Conservation (phyloP, 257 asterid genomes). For the Linaria vulgaris region DNA sequence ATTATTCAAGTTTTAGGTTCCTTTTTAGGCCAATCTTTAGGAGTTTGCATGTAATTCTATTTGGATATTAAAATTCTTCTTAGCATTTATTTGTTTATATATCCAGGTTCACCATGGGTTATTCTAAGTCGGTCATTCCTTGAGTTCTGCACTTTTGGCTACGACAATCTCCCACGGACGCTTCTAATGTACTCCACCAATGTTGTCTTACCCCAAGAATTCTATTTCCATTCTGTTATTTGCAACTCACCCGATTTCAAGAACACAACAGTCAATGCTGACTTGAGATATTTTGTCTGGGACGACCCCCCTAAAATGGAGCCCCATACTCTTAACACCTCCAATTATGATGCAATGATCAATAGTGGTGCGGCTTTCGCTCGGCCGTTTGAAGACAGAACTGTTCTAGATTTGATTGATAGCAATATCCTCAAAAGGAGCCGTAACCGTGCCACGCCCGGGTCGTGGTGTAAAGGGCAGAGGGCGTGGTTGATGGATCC, state of each 20-base stretch:
- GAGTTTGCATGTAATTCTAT: no score
- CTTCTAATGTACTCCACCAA: conserved; percentile 80
- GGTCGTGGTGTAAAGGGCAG: conserved; percentile 90
- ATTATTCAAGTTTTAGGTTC: no score
- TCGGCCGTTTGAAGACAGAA: conserved; percentile 58
- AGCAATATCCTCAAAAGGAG: conserved; percentile 62
- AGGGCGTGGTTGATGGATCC: conserved; percentile 75
- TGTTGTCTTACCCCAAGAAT: conserved; percentile 70
- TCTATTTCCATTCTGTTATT: conserved; percentile 85
- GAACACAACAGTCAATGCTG: conserved; percentile 77
- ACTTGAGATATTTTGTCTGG: conserved; percentile 87
- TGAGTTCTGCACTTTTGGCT: conserved; percentile 79
- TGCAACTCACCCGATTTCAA: conserved; percentile 79
- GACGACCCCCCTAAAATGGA: conserved; percentile 97
- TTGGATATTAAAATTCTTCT: neutral
- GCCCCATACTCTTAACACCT: conserved; percentile 59
- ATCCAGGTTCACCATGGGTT: conserved; percentile 95
- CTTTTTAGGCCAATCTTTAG: no score
- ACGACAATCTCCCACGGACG: conserved; percentile 96
- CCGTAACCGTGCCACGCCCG: conserved; percentile 69
- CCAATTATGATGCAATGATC: conserved; percentile 64
- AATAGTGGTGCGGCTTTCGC: conserved; percentile 93
- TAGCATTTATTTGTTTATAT: conserved; percentile 9
- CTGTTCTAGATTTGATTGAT: conserved; percentile 78
- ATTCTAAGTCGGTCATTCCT: conserved; percentile 82